Base-by-base conservation (phyloP, 2,329 filamentous ascomycete genomes). In the Pseudopyrenochaeta lycopersici region DNA sequence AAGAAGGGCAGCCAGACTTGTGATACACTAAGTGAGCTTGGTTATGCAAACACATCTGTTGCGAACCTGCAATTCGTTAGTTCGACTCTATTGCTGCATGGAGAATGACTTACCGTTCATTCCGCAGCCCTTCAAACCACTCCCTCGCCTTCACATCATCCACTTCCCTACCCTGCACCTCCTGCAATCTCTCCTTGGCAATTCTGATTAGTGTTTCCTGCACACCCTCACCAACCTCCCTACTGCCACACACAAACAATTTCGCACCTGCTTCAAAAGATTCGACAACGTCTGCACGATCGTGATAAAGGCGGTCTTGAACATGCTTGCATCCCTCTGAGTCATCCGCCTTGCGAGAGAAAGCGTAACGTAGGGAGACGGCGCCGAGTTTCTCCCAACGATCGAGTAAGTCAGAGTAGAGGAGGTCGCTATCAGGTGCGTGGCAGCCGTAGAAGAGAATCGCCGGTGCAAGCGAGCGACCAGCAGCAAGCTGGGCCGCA, bases 391-490 rank as follows among this genome's bases (percentile, higher is more conserved):
- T 57, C 64, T 87, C 81, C 89, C 89, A 92, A 6, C 67, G 70
- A 12, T 81, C 79, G 3, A 90, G 72, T 57, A 87, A 83, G 0
- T 83, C 81, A 0, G 79, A 74, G 73, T 90, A 90, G 0, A 90
- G 66, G 35, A 85, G 80, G 59, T 90, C 88, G 11, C 76, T 70
- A 0, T 77, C 79, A 1, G 82, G 81, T 4, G 77, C 68, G 12
- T 84, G 83, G 68, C 87, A 90, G 4, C 88, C 88, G 61, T 85
- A 82, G 77, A 89, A 89, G 1, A 90, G 78, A n/a, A 90, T 57
- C 0, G 87, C 85, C 0, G 83, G 84, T 0, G 85, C 87, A 0
- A 90, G 76, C 12, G 64, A 62, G 11, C 82, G 77, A 1, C 86
- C 85, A 0, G 77, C 78, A 3, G 71, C 73, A 10, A 79, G 68